Conservation (phyloP, 805 yeast genomes). For the Debaryomyces tyrocola region DNA sequence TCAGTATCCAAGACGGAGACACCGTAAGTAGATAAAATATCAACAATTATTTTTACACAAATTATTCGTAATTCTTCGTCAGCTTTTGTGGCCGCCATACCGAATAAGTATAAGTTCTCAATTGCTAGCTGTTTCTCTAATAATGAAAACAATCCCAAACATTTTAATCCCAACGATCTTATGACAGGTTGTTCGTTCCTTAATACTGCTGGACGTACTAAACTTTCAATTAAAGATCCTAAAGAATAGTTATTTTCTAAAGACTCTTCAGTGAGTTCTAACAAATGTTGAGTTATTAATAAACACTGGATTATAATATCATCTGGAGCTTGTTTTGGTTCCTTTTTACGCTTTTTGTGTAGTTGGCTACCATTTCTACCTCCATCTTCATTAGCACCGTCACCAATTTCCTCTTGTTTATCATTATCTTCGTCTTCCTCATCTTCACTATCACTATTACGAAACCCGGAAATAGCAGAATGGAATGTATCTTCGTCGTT, state of each 20-base stretch:
- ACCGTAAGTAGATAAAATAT: slow-evolving; percentile 78
- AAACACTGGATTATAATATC: slow-evolving; percentile 63
- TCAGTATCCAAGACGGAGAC: slow-evolving; percentile 58
- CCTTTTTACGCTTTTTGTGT: slow-evolving; percentile 33
- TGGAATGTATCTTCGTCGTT: slow-evolving; percentile 48
- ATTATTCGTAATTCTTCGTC: slow-evolving; percentile 60
- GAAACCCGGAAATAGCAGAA: slow-evolving; percentile 43
- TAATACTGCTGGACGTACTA: slow-evolving; percentile 72
- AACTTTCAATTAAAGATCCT: slow-evolving; percentile 68
- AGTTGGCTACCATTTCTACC: slow-evolving; percentile 30
- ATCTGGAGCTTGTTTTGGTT: slow-evolving; percentile 42
- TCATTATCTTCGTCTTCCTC: slow-evolving; percentile 22
- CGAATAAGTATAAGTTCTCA: slow-evolving; percentile 63
- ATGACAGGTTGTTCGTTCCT: slow-evolving; percentile 50
- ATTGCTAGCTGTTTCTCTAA: slow-evolving; percentile 63
- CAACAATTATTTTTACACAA: slow-evolving; percentile 72
- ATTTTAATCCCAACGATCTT: slow-evolving; percentile 64
- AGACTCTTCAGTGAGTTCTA: slow-evolving; percentile 66
- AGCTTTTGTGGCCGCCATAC: slow-evolving; percentile 67
- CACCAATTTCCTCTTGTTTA: slow-evolving; percentile 12
- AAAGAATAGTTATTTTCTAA: slow-evolving; percentile 64
- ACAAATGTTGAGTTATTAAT: slow-evolving; percentile 63
- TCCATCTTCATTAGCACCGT: slow-evolving; percentile 14
- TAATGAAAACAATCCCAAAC: slow-evolving; percentile 79
- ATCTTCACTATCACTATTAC: slow-evolving; percentile 14